Percentiles rank a stretch among this genome's conserved stretches.
phyloP scores from a whole-genome alignment of 208 protist genomes.

The Trypanosoma mega region DNA sequence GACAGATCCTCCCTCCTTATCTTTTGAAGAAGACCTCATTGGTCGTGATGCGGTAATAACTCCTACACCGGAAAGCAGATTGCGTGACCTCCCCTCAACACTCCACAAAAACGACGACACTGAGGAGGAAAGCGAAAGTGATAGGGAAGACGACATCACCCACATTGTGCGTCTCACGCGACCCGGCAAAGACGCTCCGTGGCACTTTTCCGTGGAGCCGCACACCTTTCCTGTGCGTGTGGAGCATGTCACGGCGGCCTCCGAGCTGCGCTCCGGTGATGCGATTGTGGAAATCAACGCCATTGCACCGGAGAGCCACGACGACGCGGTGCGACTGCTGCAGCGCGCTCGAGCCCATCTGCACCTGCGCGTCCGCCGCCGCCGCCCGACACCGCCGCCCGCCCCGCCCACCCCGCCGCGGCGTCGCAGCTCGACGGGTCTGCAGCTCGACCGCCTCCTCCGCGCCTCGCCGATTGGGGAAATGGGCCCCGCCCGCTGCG shows the following conservation, averaged over 20 bases:
- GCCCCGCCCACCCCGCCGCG: neutral
- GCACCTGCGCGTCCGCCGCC: constrained; percentile 16
- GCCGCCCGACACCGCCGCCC: too few species aligned
- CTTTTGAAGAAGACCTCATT: too few species aligned
- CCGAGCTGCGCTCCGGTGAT: constrained; percentile 25
- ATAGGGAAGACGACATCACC: neutral
- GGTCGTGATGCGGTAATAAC: too few species aligned
- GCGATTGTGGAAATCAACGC: constrained; percentile 36
- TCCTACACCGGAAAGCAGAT: too few species aligned
- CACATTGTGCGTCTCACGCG: constrained; percentile 14
- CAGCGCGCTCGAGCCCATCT: constrained; percentile 12
- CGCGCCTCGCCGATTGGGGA: too few species aligned
- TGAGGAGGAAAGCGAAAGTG: too few species aligned
- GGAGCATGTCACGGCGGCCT: constrained; percentile 9
- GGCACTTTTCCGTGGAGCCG: constrained; percentile 17
- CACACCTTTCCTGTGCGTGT: constrained; percentile 19
- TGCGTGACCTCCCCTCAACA: too few species aligned
- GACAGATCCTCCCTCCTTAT: neutral
- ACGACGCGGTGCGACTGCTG: constrained; percentile 24
- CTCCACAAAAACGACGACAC: too few species aligned
- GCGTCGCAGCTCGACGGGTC: neutral
- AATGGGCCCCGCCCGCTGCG: too few species aligned
- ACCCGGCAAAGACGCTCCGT: neutral
- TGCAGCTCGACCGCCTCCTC: too few species aligned
- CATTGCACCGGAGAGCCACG: constrained; percentile 17